phyloP scores from a whole-genome alignment of 257 asterid species.

The Ocimum tenuiflorum region DNA sequence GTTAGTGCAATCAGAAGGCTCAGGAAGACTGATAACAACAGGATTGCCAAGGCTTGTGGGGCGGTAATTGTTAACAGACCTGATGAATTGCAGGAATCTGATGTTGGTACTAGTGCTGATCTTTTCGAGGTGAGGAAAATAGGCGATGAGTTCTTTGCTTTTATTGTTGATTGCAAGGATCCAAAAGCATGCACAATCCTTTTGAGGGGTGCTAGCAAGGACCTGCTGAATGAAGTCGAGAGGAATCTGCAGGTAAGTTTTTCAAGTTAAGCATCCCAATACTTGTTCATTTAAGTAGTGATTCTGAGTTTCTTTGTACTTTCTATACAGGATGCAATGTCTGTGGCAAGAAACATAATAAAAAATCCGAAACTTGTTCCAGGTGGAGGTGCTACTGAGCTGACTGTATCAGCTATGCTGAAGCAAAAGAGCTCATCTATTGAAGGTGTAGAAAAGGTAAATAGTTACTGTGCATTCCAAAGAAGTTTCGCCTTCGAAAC shows the following conservation, averaged over 20 bases:
- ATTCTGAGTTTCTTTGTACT: constrained; percentile 5
- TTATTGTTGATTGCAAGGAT: constrained; percentile 77
- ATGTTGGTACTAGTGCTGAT: constrained; percentile 93
- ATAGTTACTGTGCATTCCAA: background rate
- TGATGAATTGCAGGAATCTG: constrained; percentile 95
- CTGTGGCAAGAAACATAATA: constrained; percentile 89
- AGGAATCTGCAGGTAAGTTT: constrained; percentile 77
- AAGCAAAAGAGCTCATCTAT: constrained; percentile 84
- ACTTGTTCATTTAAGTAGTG: background rate
- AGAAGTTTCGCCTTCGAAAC: background rate
- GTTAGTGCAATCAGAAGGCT: constrained; percentile 94
- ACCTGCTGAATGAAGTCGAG: constrained; percentile 92
- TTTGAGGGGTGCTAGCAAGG: constrained; percentile 96
- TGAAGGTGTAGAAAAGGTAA: constrained; percentile 92
- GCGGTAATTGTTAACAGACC: constrained; percentile 93
- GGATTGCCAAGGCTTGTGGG: constrained; percentile 96
- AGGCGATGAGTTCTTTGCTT: constrained; percentile 86
- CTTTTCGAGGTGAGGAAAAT: constrained; percentile 88
- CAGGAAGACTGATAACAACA: constrained; percentile 80
- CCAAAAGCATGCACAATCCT: constrained; percentile 95
- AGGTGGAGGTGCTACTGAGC: constrained; percentile 97
- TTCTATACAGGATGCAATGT: constrained; percentile 79
- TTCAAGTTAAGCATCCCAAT: background rate
- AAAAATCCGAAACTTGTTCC: constrained; percentile 95
- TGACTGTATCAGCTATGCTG: constrained; percentile 82